Evolutionary conservation across 192 early-diverging fungal species (phyloP), one percentile per base, ranked within the genome.

Genomic region (Phycomyces blakesleeanus): DNA sequence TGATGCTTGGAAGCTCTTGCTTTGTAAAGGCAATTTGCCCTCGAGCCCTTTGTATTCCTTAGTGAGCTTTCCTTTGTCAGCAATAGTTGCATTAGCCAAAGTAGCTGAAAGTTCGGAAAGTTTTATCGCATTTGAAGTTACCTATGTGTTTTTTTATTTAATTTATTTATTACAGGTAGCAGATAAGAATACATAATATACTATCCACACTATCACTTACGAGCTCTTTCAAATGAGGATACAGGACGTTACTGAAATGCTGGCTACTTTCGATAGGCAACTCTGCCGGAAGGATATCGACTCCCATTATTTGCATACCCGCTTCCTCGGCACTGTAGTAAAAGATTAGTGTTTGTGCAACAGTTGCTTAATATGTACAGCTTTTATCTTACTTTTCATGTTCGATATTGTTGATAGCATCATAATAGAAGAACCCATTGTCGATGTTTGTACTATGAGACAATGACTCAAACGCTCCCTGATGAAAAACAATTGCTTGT

Each of bases 241-340:
- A 88, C 14, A 98, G 76, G 8, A 91, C 80, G 57, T 90, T 83
- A 63, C 91, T 89, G 77, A 98, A 98, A 76, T 92, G 90, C 71
- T 93, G 78, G 73, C 93, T 95, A 29, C 94, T 92, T 67, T 97
- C 95, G 20, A 96, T 70, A 5, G 97, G 97, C 63, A 98, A 79
- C 77, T 98, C 97, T 2, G 97, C 92, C 1, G 97, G 97, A 40
- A 98, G 74, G 67, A 96, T 98, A 67, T 98, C 97, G 37, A 98
- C 92, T 7, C 93, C 93, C 86, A 97, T 94, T 74, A 98, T 92
- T 70, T 96, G 93, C n/a, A 95, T 85, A 34, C 97, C 97, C 3
- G 77, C 72, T 20, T 81, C 87, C 62, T 92, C 90, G 22, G 87
- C 79, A 61, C 85, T 83, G 61, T 26, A 22, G 25, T 18, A 37